Percentiles rank a stretch among this genome's conserved stretches.
Conservation (phyloP, 345 rosid species). For the Eucalyptus tenuipes region DNA sequence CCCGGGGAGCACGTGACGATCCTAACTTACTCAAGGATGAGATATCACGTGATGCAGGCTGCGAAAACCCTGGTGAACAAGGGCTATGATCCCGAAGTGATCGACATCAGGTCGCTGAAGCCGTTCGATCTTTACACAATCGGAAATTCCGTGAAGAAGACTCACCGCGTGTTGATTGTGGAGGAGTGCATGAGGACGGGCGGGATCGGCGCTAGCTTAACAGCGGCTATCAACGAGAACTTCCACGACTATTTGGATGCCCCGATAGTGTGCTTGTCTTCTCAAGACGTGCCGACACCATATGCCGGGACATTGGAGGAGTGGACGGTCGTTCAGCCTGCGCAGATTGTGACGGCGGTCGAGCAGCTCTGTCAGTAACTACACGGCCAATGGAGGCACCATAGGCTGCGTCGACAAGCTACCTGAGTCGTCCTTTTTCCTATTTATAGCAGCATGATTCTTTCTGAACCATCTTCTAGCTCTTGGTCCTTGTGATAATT, state of each 20-base stretch:
- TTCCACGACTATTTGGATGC: constrained; percentile 92
- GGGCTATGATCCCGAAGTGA: constrained; percentile 92
- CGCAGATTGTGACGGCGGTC: constrained; percentile 87
- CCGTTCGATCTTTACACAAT: constrained; percentile 85
- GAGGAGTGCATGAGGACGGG: constrained; percentile 99
- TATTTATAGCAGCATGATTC: not conserved
- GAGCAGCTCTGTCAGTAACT: constrained; percentile 77
- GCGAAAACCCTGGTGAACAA: constrained; percentile 86
- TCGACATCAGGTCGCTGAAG: constrained; percentile 85
- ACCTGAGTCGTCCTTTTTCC: not conserved
- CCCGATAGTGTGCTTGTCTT: constrained; percentile 85
- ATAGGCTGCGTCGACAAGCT: not conserved
- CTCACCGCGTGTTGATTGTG: constrained; percentile 80
- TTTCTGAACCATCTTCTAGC: not conserved
- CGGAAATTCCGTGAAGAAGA: constrained; percentile 90
- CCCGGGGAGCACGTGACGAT: constrained; percentile 86
- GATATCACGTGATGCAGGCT: constrained; percentile 97
- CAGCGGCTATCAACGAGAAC: constrained; percentile 79
- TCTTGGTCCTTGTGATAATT: not conserved
- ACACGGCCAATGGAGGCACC: not conserved
- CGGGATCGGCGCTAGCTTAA: constrained; percentile 92
- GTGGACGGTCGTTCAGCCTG: constrained; percentile 90
- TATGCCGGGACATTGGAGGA: constrained; percentile 87
- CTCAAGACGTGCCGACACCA: constrained; percentile 94
- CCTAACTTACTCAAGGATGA: constrained; percentile 87